These are phyloP conservation scores for Neltuma alba DNA, from an alignment of 306 rosid genomes.

Conservation along the genomic window DNA sequence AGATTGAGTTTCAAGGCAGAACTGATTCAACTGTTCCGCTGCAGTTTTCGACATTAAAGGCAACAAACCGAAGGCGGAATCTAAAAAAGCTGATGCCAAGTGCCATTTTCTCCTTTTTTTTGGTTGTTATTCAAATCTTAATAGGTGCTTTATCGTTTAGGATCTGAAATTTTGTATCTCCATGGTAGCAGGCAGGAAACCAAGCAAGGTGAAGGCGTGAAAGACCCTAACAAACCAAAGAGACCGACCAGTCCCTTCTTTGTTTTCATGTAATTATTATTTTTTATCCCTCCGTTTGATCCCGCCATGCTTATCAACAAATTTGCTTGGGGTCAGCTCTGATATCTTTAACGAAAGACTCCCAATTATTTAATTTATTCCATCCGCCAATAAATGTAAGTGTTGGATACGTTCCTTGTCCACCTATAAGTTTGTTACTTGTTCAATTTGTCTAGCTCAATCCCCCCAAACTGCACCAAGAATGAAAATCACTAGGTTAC, in stretches of 20 bases:
- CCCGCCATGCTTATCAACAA: too few relatives aligned
- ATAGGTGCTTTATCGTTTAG: not conserved
- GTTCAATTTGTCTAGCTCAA: too few relatives aligned
- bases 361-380: too few relatives aligned
- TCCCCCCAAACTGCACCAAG: too few relatives aligned
- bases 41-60: conserved; percentile 69
- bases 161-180: conserved; percentile 30
- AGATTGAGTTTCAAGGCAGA: conserved; percentile 1
- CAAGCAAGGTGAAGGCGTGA: conserved; percentile 46
- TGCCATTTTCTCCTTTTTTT: not conserved
- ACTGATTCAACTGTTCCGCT: conserved; percentile 37
- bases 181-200: conserved; percentile 15
- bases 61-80: conserved; percentile 49
- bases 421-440: too few relatives aligned
- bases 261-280: conserved; percentile 60
- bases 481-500: too few relatives aligned
- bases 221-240: conserved; percentile 78
- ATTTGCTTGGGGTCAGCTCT: too few relatives aligned
- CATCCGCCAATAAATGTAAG: too few relatives aligned
- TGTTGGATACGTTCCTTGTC: too few relatives aligned
- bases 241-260: conserved; percentile 72
- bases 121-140: not conserved
- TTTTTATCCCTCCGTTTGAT: not conserved
- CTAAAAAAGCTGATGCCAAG: conserved; percentile 62
- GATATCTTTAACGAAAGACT: too few relatives aligned